Base-by-base conservation (phyloP, 2,329 filamentous ascomycete species). In the Cordyceps cicadae region DNA sequence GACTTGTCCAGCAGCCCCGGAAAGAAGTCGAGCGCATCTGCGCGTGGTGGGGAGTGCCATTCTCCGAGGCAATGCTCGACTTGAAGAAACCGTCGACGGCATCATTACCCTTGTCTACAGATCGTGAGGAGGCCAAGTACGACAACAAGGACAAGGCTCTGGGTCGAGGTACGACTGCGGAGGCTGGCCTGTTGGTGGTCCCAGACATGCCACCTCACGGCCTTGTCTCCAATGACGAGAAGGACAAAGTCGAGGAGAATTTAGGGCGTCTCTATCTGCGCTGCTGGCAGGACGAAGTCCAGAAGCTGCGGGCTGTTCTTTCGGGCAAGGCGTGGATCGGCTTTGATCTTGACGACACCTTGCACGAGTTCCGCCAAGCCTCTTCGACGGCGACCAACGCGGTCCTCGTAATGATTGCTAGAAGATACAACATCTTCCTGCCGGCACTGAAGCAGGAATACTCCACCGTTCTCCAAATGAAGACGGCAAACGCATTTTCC, bases 291-390 rank as follows among this genome's bases (percentile, higher is more conserved):
- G 34, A 41, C 24, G 51, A 54, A 11, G 12, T 37, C 34, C 32
- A n/a, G 1, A 24, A 49, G 39, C 63, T 67, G 2, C 60, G 52
- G 2, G 57, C 59, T 3, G 54, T 62, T 14, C 56, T 68, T 17
- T 5, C 51, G 7, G 51, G 65, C 54, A 72, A 66, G 60, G 39
- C 57, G 1, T 79, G 77, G 75, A 71, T 77, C 43, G 76, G 73
- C 1, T 80, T 81, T 57, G 78, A 80, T 46, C 72, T 81, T 6
- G 77, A 80, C 60, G 77, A 80, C 63, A 79, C 77, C 0, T 67
- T 81, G 1, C 78, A 80, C 61, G 71, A 77, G 51, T 80, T 79
- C 54, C 75, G 76, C 54, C 69, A 64, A 19, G 74, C 75, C 12
- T 78, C 76, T 1, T 61, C 64, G 0, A 58, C 64, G 5, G 78